Conservation (phyloP, 2,329 filamentous ascomycete species). For the Penicillium decumbens region DNA sequence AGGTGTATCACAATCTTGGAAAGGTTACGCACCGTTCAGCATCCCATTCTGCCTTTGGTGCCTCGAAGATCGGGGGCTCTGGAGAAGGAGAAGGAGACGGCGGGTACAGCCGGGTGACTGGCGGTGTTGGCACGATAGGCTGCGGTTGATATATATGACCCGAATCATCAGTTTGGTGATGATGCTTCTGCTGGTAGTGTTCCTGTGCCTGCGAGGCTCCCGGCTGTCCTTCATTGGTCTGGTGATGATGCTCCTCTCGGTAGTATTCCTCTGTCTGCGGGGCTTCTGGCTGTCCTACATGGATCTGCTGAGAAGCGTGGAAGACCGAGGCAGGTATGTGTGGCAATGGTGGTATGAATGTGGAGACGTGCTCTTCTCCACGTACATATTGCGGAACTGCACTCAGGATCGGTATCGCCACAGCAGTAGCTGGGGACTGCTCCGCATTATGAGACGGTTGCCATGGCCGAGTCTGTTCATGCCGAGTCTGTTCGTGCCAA, state of each 20-base stretch:
- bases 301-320: conserved; percentile 12
- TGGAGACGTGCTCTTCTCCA: conserved; percentile 42
- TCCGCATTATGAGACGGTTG: not conserved
- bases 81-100: conserved; percentile 17
- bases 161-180: conserved; percentile 1
- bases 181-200: not conserved
- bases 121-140: conserved; percentile 41
- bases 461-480: not conserved
- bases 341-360: conserved; percentile 26
- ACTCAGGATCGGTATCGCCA: conserved; percentile 26
- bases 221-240: conserved; percentile 6
- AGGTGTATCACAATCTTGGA: conserved; percentile 8
- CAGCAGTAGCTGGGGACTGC: not conserved
- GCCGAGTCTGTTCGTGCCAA: not conserved
- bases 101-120: conserved; percentile 39
- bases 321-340: conserved; percentile 13
- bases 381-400: conserved; percentile 44
- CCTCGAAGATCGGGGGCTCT: conserved; percentile 47
- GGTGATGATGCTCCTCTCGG: conserved; percentile 4
- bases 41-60: conserved; percentile 60
- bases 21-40: conserved; percentile 50
- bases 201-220: not conserved
- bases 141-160: conserved; percentile 27
- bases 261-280: conserved; percentile 1
- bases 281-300: conserved; percentile 6